Base-by-base conservation (phyloP, 305 asterid genomes). In the Fraxinus latifolia region DNA sequence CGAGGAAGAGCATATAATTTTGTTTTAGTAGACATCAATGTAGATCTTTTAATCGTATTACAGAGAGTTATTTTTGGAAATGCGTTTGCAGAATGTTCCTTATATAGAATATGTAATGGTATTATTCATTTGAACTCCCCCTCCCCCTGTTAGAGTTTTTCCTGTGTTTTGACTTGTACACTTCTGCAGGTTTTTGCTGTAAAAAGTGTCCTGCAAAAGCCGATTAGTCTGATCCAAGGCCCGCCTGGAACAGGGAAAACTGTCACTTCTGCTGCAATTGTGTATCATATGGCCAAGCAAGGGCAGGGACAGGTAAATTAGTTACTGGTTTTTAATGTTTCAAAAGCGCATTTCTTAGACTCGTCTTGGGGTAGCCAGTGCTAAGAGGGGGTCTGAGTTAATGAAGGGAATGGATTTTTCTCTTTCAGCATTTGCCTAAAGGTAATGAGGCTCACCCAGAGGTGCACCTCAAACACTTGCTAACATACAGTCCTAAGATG, bases 191-290 rank as follows among this genome's bases (percentile, higher is more conserved):
- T 96, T 83, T 95, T 91, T 91, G 99, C 99, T 81, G 99, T 96
- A 79, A 96, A 96, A 90, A 96, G 98, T 88, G 99, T 96, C 80
- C 91, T 95, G 17, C 98, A 96, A 80, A 96, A 96, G 90, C 99
- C 99, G 74, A 90, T 96, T 76, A 96, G 97, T 91, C 91, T 96
- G 80, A 96, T 96, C 86, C 99, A 96, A 89, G 99, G 99, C 60
- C 98, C 98, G 15, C 98, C 98, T 25, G 99, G 99, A 83, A 96
- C 98, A 76, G 99, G 99, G 80, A 96, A 96, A 91, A 96, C 99
- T 42, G 99, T 96, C 86, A 96, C 99, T 50, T 96, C 98, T 25
- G 99, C 99, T 76, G 98, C 99, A 79, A 96, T 96, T 84, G 98
- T 96, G 76, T 96, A 95, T 87, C 99, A 96, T 87, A 96, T 96